Evolutionary conservation across 176 grass and related monocot genomes (phyloP).

Genomic region (Avena insularis): DNA sequence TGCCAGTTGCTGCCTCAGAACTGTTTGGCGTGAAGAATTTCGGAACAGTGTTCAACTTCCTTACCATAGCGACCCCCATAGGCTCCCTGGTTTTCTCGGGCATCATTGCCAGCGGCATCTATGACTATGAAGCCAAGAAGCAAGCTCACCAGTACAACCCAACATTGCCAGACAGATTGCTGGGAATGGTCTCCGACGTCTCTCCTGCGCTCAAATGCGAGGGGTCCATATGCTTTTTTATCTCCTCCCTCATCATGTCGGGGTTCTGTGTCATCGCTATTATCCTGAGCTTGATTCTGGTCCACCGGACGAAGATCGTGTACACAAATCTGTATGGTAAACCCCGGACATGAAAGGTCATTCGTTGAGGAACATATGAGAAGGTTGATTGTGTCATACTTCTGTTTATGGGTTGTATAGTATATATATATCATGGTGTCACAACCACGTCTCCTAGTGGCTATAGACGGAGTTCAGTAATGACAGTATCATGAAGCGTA

Average conservation of each 20-base stretch:
- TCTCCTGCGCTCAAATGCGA: constrained; percentile 63
- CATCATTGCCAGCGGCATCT: constrained; percentile 84
- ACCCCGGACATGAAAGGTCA: constrained; percentile 6
- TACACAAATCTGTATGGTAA: constrained; percentile 71
- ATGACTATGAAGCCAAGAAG: constrained; percentile 77
- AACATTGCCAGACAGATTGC: constrained; percentile 32
- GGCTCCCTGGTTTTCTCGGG: constrained; percentile 90
- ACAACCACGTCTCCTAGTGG: background rate
- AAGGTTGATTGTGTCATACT: background rate
- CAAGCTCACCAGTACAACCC: constrained; percentile 62
- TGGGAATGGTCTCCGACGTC: constrained; percentile 32
- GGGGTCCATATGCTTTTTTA: constrained; percentile 80
- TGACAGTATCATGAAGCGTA: background rate
- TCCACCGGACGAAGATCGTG: constrained; percentile 73
- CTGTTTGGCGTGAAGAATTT: constrained; percentile 78
- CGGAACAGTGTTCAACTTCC: constrained; percentile 58
- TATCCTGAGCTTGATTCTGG: constrained; percentile 66
- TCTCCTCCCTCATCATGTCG: constrained; percentile 85
- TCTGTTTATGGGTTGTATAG: background rate
- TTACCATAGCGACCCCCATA: constrained; percentile 69
- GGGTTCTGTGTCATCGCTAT: constrained; percentile 75
- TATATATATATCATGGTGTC: background rate
- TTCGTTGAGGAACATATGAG: background rate
- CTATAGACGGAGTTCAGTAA: background rate
- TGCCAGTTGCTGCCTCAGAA: constrained; percentile 59